Percentiles rank a stretch among this genome's conserved stretches.
These are phyloP conservation scores for Hibiscus syriacus DNA, from an alignment of 345 rosid genomes.

Conservation along the genomic window DNA sequence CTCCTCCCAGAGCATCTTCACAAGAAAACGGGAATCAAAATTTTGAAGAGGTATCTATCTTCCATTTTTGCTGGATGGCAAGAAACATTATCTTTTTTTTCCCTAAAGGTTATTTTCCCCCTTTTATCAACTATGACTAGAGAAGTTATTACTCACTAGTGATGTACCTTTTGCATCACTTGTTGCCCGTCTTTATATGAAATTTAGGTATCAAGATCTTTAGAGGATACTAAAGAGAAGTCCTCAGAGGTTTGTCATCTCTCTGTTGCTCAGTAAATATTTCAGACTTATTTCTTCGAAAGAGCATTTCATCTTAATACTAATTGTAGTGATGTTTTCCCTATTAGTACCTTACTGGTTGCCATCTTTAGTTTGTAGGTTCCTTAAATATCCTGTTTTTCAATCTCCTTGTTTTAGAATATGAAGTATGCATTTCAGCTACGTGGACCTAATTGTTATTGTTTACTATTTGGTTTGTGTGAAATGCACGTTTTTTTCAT, in stretches of 20 bases:
- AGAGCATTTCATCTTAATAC: not conserved
- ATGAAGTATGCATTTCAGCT: not conserved
- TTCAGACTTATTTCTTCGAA: not conserved
- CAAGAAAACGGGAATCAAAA: conserved; percentile 43
- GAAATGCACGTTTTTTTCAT: not conserved
- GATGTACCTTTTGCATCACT: not conserved
- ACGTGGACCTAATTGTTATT: not conserved
- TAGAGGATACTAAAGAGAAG: conserved; percentile 48
- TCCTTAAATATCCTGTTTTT: not conserved
- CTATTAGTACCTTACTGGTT: not conserved
- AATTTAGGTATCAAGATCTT: conserved; percentile 49
- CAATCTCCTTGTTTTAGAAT: not conserved
- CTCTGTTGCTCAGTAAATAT: not conserved
- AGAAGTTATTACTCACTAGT: not conserved
- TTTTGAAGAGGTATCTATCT: conserved; percentile 45
- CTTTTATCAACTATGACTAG: not conserved
- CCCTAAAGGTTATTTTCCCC: not conserved
- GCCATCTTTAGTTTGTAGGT: not conserved
- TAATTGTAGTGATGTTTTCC: not conserved
- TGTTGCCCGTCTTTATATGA: not conserved
- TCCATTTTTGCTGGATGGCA: not conserved
- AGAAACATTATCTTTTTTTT: not conserved
- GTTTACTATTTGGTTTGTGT: not conserved
- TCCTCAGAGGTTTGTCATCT: conserved; percentile 47
- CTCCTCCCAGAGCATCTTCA: conserved; percentile 51